Percentiles rank a stretch among this genome's conserved stretches.
phyloP scores from a whole-genome alignment of 2,329 filamentous ascomycete species.

The Waltergamsia citrina region DNA sequence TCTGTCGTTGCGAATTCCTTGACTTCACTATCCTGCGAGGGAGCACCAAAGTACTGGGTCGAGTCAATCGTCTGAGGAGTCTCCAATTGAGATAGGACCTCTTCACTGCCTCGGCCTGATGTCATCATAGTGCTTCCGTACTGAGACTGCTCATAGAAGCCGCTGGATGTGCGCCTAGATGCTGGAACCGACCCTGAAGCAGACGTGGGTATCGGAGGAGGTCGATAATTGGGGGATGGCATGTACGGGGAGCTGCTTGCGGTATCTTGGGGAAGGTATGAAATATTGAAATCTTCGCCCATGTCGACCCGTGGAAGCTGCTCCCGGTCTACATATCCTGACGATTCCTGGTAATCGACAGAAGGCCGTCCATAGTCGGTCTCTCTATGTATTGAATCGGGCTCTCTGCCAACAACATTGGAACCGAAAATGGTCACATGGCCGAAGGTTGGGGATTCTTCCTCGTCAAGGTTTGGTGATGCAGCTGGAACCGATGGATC shows the following conservation, averaged over 20 bases:
- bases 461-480: slow-evolving; percentile 17
- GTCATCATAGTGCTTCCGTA: slow-evolving; percentile 29
- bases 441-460: slow-evolving; percentile 16
- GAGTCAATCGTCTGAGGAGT: slow-evolving; percentile 36
- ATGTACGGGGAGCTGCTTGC: slow-evolving; percentile 16
- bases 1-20: slow-evolving; percentile 25
- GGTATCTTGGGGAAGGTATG: slow-evolving; percentile 21
- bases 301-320: slow-evolving; percentile 42
- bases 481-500: slow-evolving; percentile 23
- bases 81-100: slow-evolving; percentile 29
- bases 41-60: slow-evolving; percentile 27
- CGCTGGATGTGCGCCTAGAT: slow-evolving; percentile 32
- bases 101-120: slow-evolving; percentile 35
- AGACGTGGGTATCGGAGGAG: slow-evolving; percentile 36
- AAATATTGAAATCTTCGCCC: slow-evolving; percentile 38
- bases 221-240: slow-evolving; percentile 38
- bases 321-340: slow-evolving; percentile 18
- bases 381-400: slow-evolving; percentile 10
- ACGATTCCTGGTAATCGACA: slow-evolving; percentile 12
- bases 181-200: slow-evolving; percentile 22
- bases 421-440: slow-evolving; percentile 22
- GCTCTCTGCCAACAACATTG: slow-evolving; percentile 15
- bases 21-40: slow-evolving; percentile 26
- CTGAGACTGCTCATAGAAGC: slow-evolving; percentile 26
- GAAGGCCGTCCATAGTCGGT: slow-evolving; percentile 3